These are phyloP conservation scores for Adansonia gregorii DNA, from an alignment of 441 rosid genomes.

Conservation along the genomic window DNA sequence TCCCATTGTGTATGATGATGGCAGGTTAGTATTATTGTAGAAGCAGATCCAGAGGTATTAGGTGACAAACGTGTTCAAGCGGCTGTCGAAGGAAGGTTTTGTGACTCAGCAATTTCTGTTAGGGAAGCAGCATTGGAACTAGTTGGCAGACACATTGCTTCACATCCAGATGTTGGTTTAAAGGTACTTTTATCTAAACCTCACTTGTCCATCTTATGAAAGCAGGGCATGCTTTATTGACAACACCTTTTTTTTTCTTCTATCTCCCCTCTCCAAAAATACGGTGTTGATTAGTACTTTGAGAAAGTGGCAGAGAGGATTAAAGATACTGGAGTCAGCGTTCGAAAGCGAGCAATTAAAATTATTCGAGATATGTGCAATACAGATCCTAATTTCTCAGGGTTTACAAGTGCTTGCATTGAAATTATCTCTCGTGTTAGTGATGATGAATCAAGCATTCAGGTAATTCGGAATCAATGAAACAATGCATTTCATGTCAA, in stretches of 20 bases:
- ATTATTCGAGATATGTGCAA: slow-evolving; percentile 98
- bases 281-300: slow-evolving; percentile 67
- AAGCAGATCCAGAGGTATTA: slow-evolving; percentile 97
- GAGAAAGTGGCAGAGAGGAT: slow-evolving; percentile 98
- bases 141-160: slow-evolving; percentile 97
- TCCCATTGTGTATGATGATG: slow-evolving; percentile 38
- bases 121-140: slow-evolving; percentile 99
- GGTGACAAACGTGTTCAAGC: slow-evolving; percentile 90
- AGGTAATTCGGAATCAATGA: slow-evolving; percentile 52
- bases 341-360: slow-evolving; percentile 95
- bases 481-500: slow-evolving; percentile 1
- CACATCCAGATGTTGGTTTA: slow-evolving; percentile 97
- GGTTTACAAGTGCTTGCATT: slow-evolving; percentile 86
- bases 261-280: neutral
- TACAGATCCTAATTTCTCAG: slow-evolving; percentile 81
- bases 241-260: slow-evolving; percentile 19
- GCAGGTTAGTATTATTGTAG: slow-evolving; percentile 98
- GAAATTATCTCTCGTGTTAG: slow-evolving; percentile 94
- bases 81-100: slow-evolving; percentile 99
- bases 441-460: slow-evolving; percentile 94
- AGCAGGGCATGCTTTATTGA: slow-evolving; percentile 20
- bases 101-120: slow-evolving; percentile 98
- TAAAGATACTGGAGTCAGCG: slow-evolving; percentile 99
- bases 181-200: slow-evolving; percentile 53
- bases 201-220: slow-evolving; percentile 21